These are phyloP conservation scores for Pelargonium cotyledonis DNA, from an alignment of 441 rosid species.

Conservation along the genomic window DNA sequence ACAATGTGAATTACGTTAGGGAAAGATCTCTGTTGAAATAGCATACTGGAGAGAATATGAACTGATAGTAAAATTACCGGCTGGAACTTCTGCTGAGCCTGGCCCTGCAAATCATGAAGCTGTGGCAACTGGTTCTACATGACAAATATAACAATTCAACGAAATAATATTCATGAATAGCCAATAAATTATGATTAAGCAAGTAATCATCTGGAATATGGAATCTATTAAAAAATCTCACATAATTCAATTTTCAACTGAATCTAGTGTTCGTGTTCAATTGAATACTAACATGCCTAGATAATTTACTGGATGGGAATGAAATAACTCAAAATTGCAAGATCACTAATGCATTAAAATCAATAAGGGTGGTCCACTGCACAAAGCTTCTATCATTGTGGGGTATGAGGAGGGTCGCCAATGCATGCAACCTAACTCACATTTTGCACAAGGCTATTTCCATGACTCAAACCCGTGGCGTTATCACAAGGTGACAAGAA, in stretches of 20 bases:
- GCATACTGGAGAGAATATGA: neutral
- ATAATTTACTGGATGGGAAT: neutral
- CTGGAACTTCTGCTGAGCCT: constrained; percentile 72
- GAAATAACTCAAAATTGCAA: neutral
- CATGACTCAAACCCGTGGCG: neutral
- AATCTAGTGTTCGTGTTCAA: neutral
- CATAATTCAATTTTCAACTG: neutral
- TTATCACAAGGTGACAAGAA: neutral
- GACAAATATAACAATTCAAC: constrained; percentile 15
- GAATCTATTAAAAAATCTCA: neutral
- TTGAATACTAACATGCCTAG: neutral
- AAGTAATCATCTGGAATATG: neutral
- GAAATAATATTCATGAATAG: constrained; percentile 5
- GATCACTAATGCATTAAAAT: neutral
- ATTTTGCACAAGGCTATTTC: neutral
- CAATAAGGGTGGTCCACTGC: neutral
- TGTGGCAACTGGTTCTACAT: constrained; percentile 52
- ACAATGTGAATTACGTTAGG: neutral
- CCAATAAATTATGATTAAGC: neutral
- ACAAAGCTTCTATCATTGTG: neutral
- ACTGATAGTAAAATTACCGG: constrained; percentile 35
- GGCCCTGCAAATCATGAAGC: constrained; percentile 70
- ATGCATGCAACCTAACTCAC: neutral
- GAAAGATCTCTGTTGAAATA: neutral
- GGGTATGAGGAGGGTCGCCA: neutral